Evolutionary conservation across 306 rosid species (phyloP), one percentile per base, ranked within the genome.

Genomic region (Oemleria cerasiformis): DNA sequence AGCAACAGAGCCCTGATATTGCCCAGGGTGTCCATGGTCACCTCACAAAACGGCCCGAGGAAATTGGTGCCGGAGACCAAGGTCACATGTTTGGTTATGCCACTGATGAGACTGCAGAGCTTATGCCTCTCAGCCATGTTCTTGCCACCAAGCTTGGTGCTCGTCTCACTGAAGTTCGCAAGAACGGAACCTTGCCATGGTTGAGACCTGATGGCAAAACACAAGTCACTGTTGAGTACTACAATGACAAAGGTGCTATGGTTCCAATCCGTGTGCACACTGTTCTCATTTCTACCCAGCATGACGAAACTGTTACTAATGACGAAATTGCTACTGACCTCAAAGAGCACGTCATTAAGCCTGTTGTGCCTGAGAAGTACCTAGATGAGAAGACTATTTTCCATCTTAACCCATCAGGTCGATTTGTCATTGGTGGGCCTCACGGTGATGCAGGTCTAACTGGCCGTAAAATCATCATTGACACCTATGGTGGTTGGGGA

Each of bases 11-110:
- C 70, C 88, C 88, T 73, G 88, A 87, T 58, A 87, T 87, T 70
- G 88, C 87, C 0, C 84, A 84, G 63, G 85, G 87, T 20, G 88
- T 87, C 39, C 88, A 87, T 25, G 88, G 91, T 44, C 82, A 87
- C 56, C 86, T 87, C 62, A 87, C 87, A 43, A 87, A 82, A 71
- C 67, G 65, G 45, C 87, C 92, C 17, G 88, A 87, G 79, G 92
- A 87, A 40, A 78, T 87, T 45, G 92, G 92, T 51, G 92, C 87
- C 1, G 92, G 88, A 19, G 92, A 87, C 59, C 88, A 84, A 57
- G 88, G 91, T 75, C 91, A 81, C 81, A 86, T 86, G 91, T 86
- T 86, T 79, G 91, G 91, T 65, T 86, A 84, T 74, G 88, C 91
- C 54, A 84, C 88, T 0, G 86, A 86, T 61, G 91, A 86, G 81